These are phyloP conservation scores for Sanghuangporus sanghuang DNA, from an alignment of 1,284 basidiomycete species.

Conservation along the genomic window DNA sequence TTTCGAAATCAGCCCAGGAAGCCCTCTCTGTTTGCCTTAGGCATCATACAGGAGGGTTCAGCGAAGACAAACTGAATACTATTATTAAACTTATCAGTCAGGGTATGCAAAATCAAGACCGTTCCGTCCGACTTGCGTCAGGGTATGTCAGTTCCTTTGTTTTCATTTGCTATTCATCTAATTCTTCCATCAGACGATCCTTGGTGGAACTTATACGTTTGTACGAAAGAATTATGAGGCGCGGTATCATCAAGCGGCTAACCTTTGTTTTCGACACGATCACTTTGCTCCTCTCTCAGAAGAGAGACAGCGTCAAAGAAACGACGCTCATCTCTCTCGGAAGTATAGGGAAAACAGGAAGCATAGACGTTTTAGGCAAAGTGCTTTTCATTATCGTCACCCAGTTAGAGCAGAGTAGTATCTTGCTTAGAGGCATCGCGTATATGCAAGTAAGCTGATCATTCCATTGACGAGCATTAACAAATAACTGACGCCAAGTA, in stretches of 20 bases:
- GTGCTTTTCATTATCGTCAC: conserved; percentile 63
- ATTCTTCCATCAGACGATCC: conserved; percentile 31
- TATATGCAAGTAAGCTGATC: conserved; percentile 56
- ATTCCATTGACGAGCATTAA: neutral
- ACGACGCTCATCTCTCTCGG: conserved; percentile 58
- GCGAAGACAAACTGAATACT: conserved; percentile 32
- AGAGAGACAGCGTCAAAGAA: conserved; percentile 47
- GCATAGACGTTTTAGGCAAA: conserved; percentile 50
- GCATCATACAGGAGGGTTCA: conserved; percentile 37
- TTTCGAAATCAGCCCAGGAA: conserved; percentile 42
- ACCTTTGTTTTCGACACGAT: conserved; percentile 44
- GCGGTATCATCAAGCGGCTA: conserved; percentile 30
- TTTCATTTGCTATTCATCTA: conserved; percentile 1
- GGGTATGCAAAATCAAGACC: conserved; percentile 48
- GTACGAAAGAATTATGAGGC: conserved; percentile 28
- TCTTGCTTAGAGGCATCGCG: conserved; percentile 64
- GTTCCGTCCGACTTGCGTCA: conserved; percentile 57
- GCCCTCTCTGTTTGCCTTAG: conserved; percentile 41
- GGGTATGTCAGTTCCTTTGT: conserved; percentile 44
- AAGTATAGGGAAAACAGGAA: conserved; percentile 52
- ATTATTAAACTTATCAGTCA: conserved; percentile 36
- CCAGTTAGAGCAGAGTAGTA: conserved; percentile 63
- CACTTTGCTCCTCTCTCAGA: conserved; percentile 40
- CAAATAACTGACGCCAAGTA: conserved; percentile 8
- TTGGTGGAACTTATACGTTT: conserved; percentile 43